Evolutionary conservation across 371 early-diverging fungal genomes (phyloP).

Genomic region (Circinella umbellata): DNA sequence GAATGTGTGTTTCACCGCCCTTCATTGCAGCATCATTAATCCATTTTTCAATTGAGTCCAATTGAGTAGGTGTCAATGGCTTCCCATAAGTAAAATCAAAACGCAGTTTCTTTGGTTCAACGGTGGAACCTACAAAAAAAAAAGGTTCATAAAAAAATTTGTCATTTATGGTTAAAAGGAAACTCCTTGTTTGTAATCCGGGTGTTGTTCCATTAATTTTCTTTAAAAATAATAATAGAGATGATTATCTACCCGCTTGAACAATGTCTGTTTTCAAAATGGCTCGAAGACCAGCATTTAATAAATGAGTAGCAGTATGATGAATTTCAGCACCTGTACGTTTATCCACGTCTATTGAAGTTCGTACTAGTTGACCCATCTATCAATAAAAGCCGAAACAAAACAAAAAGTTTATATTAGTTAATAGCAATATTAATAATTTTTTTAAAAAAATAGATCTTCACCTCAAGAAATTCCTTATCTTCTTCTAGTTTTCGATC

Average conservation of each 20-base stretch:
- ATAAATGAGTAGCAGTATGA: slow-evolving; percentile 81
- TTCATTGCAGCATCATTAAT: slow-evolving; percentile 61
- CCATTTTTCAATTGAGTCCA: slow-evolving; percentile 59
- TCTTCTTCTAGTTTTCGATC: slow-evolving; percentile 35
- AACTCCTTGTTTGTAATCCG: no score
- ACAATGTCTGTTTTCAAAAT: slow-evolving; percentile 63
- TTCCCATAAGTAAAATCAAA: slow-evolving; percentile 79
- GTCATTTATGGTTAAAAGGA: no score
- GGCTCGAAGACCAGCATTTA: slow-evolving; percentile 71
- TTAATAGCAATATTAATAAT: no score
- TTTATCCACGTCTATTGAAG: slow-evolving; percentile 55
- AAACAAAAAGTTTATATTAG: no score
- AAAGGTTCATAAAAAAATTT: neutral
- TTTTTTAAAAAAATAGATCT: neutral
- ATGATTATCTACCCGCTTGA: slow-evolving; percentile 64
- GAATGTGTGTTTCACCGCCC: slow-evolving; percentile 48
- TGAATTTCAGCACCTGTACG: slow-evolving; percentile 72
- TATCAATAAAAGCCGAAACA: neutral
- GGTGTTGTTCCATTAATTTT: no score
- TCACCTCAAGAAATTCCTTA: slow-evolving; percentile 44
- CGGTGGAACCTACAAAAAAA: slow-evolving; percentile 59
- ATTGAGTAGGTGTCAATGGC: slow-evolving; percentile 58
- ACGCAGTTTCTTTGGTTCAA: slow-evolving; percentile 65
- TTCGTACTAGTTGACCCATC: slow-evolving; percentile 45
- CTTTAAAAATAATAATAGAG: neutral